These are phyloP conservation scores for Penicillium sp. DNA, from an alignment of 2,329 filamentous ascomycete genomes.

Conservation along the genomic window DNA sequence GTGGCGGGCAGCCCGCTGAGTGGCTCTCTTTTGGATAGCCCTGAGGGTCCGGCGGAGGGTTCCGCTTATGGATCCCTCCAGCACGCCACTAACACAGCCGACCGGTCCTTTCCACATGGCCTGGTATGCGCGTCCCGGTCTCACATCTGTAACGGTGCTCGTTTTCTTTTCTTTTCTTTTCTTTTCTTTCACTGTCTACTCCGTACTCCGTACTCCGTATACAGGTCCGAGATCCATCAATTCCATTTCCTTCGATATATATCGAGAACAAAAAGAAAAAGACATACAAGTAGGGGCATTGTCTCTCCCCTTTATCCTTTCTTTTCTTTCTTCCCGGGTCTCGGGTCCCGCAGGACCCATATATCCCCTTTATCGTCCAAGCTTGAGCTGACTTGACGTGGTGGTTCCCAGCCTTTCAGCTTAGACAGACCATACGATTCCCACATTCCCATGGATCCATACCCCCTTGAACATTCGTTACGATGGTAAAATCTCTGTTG, in stretches of 20 bases:
- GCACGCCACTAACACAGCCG: slow-evolving; percentile 27
- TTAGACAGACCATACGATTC: slow-evolving; percentile 18
- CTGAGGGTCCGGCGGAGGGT: too few species aligned
- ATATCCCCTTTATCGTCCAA: slow-evolving; percentile 3
- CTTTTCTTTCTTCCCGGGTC: neutral
- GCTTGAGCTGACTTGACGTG: slow-evolving; percentile 6
- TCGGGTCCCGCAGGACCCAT: slow-evolving; percentile 8
- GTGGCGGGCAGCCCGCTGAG: slow-evolving; percentile 33
- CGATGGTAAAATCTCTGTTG: neutral
- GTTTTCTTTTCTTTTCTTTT: slow-evolving; percentile 19
- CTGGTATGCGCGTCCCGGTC: slow-evolving; percentile 19
- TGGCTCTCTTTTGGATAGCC: slow-evolving; percentile 11
- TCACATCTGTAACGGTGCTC: slow-evolving; percentile 12
- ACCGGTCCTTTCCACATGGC: slow-evolving; percentile 28
- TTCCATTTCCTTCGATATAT: neutral
- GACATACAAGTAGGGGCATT: neutral
- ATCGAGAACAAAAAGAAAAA: neutral
- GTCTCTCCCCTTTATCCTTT: neutral
- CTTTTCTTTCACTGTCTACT: neutral
- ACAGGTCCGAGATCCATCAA: neutral
- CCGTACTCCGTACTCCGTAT: neutral
- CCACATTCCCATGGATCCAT: slow-evolving; percentile 14
- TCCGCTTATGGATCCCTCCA: slow-evolving; percentile 5
- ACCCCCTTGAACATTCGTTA: neutral
- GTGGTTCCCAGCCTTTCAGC: slow-evolving; percentile 10